These are phyloP conservation scores for Cladosporium sp. DNA, from an alignment of 2,329 filamentous ascomycete species.

Conservation along the genomic window DNA sequence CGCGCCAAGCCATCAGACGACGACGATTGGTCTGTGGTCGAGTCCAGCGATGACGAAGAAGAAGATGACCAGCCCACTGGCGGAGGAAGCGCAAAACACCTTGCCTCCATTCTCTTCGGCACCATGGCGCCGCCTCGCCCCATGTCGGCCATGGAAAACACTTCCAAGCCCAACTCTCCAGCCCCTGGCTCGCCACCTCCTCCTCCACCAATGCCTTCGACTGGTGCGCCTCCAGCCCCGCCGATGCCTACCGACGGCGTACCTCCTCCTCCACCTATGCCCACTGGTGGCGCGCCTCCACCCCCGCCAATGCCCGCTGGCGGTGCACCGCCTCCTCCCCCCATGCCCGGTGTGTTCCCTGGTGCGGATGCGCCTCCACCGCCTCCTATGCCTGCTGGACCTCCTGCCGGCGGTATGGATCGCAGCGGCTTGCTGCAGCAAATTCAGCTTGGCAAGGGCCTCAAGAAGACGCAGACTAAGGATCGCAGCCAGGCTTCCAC, in stretches of 20 bases:
- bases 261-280: conserved; percentile 49
- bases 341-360: conserved; percentile 37
- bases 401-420: conserved; percentile 43
- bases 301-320: conserved; percentile 42
- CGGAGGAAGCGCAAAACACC: conserved; percentile 79
- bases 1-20: conserved; percentile 54
- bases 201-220: conserved; percentile 41
- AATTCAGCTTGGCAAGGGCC: conserved; percentile 71
- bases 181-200: conserved; percentile 35
- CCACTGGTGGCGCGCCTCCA: conserved; percentile 37
- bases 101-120: conserved; percentile 92
- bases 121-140: conserved; percentile 94
- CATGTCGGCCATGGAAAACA: conserved; percentile 67
- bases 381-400: conserved; percentile 37
- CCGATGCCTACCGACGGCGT: conserved; percentile 26
- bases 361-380: conserved; percentile 30
- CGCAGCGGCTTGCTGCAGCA: conserved; percentile 68
- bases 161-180: conserved; percentile 37
- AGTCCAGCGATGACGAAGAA: conserved; percentile 67
- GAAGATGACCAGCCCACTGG: conserved; percentile 75
- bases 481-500: conserved; percentile 71
- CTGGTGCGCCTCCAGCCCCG: conserved; percentile 37
- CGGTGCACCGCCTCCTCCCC: conserved; percentile 42
- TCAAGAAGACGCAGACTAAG: conserved; percentile 87
- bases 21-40: conserved; percentile 78